Evolutionary conservation across 2,329 filamentous ascomycete species (phyloP).

Genomic region (Alternaria incomplexa): DNA sequence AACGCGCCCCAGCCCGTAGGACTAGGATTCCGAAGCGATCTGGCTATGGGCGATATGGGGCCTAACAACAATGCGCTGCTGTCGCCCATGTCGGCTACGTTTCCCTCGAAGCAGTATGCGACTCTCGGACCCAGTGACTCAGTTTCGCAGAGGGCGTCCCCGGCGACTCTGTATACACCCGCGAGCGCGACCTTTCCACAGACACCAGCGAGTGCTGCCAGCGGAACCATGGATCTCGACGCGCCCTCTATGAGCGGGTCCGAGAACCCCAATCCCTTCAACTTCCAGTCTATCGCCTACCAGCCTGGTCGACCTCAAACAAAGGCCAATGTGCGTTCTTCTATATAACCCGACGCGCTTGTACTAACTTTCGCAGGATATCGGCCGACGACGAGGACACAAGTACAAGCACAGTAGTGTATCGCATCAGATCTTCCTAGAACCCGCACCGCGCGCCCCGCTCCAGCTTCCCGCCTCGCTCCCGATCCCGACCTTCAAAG

Average conservation of each 20-base stretch:
- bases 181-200: conserved; percentile 44
- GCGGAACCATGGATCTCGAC: conserved; percentile 37
- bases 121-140: conserved; percentile 44
- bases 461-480: conserved; percentile 89
- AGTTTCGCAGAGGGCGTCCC: conserved; percentile 42
- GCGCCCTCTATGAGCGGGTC: conserved; percentile 38
- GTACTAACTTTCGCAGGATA: conserved; percentile 64
- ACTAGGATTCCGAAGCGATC: conserved; percentile 41
- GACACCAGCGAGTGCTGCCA: conserved; percentile 37
- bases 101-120: conserved; percentile 45
- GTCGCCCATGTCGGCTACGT: conserved; percentile 49
- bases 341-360: not conserved
- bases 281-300: conserved; percentile 76
- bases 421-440: conserved; percentile 95
- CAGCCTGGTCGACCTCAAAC: conserved; percentile 68
- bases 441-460: conserved; percentile 84
- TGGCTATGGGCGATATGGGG: conserved; percentile 32
- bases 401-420: conserved; percentile 98
- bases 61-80: conserved; percentile 42
- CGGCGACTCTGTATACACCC: conserved; percentile 40
- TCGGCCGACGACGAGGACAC: conserved; percentile 91
- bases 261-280: conserved; percentile 75
- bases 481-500: conserved; percentile 85
- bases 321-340: conserved; percentile 61
- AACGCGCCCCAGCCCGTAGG: conserved; percentile 45